These are phyloP conservation scores for Staphylotrichum longicolle DNA, from an alignment of 495 filamentous ascomycete genomes.

Conservation along the genomic window DNA sequence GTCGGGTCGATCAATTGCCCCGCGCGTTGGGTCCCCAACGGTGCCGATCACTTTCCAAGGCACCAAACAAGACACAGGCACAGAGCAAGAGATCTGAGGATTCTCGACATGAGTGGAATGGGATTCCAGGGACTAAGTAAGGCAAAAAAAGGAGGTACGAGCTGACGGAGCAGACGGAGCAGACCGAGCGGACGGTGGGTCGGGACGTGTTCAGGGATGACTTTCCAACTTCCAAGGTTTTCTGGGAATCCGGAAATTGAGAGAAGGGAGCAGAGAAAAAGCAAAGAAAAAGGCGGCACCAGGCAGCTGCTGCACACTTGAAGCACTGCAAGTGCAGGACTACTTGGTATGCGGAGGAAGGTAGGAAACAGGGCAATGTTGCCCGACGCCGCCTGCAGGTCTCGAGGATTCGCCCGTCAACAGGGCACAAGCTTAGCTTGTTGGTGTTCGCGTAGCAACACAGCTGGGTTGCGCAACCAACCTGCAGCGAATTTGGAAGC, in stretches of 20 bases:
- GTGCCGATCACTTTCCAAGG: conserved; percentile 24
- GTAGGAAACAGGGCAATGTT: not conserved
- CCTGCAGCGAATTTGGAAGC: conserved; percentile 13
- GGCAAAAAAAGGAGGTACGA: not conserved
- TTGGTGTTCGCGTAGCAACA: not conserved
- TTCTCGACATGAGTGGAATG: conserved; percentile 20
- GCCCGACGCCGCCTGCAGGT: conserved; percentile 18
- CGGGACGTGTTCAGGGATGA: not conserved
- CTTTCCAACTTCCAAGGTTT: conserved; percentile 11
- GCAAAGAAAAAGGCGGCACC: not conserved
- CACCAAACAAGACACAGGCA: conserved; percentile 32
- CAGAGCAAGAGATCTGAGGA: conserved; percentile 25
- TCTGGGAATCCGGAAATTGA: not conserved
- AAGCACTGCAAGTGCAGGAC: not conserved
- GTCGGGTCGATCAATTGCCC: conserved; percentile 9
- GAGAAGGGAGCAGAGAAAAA: conserved; percentile 4
- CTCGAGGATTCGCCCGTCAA: conserved; percentile 8
- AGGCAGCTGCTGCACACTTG: conserved; percentile 1
- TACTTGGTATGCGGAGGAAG: no score
- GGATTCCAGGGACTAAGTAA: not conserved
- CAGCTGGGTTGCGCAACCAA: no score
- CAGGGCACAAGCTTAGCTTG: not conserved
- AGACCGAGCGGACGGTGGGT: not conserved
- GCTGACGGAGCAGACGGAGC: not conserved
- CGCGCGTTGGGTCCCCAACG: conserved; percentile 22